Conservation (phyloP, 352 stramenopile genomes). For the Globisporangium mamillatum region DNA sequence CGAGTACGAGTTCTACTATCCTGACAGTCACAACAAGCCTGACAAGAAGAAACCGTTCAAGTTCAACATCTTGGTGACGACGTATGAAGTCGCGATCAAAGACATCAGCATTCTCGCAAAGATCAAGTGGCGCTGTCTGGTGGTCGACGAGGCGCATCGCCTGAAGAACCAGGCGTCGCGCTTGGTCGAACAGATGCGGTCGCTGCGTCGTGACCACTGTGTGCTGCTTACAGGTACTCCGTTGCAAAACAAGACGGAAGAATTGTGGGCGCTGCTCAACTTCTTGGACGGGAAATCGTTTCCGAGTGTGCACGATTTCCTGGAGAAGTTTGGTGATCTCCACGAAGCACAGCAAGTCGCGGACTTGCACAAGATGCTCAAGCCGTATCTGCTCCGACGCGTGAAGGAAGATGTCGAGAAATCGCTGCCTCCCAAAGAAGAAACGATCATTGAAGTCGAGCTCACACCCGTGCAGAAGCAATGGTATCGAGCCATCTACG, state of each 20-base stretch:
- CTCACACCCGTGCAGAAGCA: conserved; percentile 90
- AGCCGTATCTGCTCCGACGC: conserved; percentile 85
- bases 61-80: conserved; percentile 90
- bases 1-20: conserved; percentile 94
- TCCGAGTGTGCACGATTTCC: conserved; percentile 90
- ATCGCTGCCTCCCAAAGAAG: conserved; percentile 83
- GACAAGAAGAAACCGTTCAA: conserved; percentile 87
- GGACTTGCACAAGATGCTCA: conserved; percentile 89
- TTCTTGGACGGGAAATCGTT: conserved; percentile 96
- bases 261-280: conserved; percentile 99
- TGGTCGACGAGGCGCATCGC: conserved; percentile 89
- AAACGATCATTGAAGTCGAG: conserved; percentile 90
- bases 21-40: conserved; percentile 59
- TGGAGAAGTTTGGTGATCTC: conserved; percentile 90
- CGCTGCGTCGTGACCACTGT: conserved; percentile 75
- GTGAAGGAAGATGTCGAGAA: conserved; percentile 92
- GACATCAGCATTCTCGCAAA: conserved; percentile 92
- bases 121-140: conserved; percentile 90
- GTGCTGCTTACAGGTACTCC: conserved; percentile 86
- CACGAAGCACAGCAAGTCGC: conserved; percentile 87
- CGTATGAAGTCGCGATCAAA: conserved; percentile 89
- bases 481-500: conserved; percentile 93
- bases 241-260: conserved; percentile 98
- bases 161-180: conserved; percentile 87
- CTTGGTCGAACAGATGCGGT: conserved; percentile 84